phyloP scores from a whole-genome alignment of 768 basidiomycete species.

The Coprinellus micaceus region DNA sequence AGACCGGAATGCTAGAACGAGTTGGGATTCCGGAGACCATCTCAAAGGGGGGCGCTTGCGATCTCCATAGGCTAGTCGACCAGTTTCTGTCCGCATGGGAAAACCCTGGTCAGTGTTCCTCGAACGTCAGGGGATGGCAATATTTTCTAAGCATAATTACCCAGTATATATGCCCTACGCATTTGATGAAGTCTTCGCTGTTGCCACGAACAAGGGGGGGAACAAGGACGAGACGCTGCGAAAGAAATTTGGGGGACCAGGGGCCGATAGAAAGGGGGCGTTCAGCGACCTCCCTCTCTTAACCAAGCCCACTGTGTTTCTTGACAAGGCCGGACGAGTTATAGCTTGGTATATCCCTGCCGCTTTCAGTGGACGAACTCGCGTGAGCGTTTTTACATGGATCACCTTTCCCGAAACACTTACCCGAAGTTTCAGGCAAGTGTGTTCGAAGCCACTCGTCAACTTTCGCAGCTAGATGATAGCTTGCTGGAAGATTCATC shows the following conservation, averaged over 20 bases:
- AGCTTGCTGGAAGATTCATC: too few relatives aligned
- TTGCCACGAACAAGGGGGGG: not conserved
- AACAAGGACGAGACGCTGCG: not conserved
- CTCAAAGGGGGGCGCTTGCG: not conserved
- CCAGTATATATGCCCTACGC: not conserved
- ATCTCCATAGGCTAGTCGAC: not conserved
- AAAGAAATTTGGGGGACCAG: not conserved
- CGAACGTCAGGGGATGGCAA: not conserved
- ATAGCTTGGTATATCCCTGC: not conserved
- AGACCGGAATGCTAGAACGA: not conserved
- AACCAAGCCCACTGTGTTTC: not conserved
- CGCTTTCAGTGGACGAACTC: not conserved
- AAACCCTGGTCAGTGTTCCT: not conserved
- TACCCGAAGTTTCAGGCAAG: not conserved
- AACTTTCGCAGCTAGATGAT: too few relatives aligned
- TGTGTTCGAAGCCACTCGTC: too few relatives aligned
- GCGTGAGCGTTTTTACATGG: not conserved
- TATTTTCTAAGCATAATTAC: too few relatives aligned
- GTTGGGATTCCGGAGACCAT: not conserved
- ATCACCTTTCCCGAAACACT: not conserved
- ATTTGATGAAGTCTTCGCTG: not conserved
- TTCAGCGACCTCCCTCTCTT: too few relatives aligned
- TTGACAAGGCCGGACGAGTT: not conserved
- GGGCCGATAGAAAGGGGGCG: too few relatives aligned
- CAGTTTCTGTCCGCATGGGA: not conserved